Evolutionary conservation across 2,329 filamentous ascomycete species (phyloP), one percentile per base, ranked within the genome.

Genomic region (Aspergillus fumigatiaffinis): DNA sequence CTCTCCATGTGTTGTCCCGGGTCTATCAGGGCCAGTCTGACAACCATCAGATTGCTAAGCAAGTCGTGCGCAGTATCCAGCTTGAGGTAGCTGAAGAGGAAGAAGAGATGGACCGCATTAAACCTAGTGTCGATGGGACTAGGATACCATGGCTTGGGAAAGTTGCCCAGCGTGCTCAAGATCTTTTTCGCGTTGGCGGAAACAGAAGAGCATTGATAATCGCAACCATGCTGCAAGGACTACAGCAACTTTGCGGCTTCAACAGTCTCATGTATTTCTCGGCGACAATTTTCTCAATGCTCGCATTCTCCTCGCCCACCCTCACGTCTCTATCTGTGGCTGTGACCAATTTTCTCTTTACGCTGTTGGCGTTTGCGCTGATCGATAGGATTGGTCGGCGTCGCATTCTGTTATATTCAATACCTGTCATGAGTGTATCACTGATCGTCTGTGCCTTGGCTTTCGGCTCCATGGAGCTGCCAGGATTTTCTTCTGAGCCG

Each of bases 181-280:
- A 71, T 32, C 63, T 78, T 4, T 69, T 65, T 68, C 72, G 63
- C 41, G 64, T 68, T 53, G 68, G 82, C 84, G 63, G 81, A 76
- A 68, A 87, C 53, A 69, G 76, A 52, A 84, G 91, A 59, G 92
- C 93, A 0, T 74, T 97, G 69, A 83, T 83, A 0, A 94, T 97
- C 69, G 91, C 92, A 1, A 95, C 92, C 74, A 83, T 94, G 62
- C 80, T 97, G 2, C 92, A 97, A 69, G 91, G 87, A 0, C 78
- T 95, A 6, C 93, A 97, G 74, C 93, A 97, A 72, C 81, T 96
- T 1, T 94, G 90, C 67, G 92, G 90, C 1, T 94, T 94, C 73
- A 96, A 96, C 76, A 92, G 89, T 10, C 80, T 96, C 29, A 96
- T 96, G 91, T 96, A 96, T 74, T 96, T 91, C 70, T 91, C 89